Conservation (phyloP, 2,329 filamentous ascomycete species). For the Trichoderma sp. region DNA sequence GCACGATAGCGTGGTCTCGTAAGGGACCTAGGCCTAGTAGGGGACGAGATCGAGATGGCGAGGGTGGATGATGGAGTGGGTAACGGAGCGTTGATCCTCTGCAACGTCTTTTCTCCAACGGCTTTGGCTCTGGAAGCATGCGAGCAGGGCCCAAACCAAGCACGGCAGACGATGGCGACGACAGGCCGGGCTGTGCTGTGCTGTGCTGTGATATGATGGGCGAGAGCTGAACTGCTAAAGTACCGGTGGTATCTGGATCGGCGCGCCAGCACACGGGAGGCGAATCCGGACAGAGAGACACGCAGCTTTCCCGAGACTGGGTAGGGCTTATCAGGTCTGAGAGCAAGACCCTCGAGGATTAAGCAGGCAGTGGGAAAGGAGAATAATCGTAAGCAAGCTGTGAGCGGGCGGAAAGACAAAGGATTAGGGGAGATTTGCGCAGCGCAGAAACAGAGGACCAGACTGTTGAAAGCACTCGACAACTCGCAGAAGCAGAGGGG, state of each 20-base stretch:
- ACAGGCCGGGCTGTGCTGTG: neutral
- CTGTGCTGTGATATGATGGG: neutral
- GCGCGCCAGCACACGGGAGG: neutral
- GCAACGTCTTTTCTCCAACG: neutral
- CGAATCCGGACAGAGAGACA: neutral
- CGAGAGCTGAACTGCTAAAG: neutral
- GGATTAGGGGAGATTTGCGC: neutral
- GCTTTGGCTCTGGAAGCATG: conserved; percentile 3
- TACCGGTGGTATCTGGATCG: neutral
- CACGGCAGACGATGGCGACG: neutral
- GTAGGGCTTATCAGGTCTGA: neutral
- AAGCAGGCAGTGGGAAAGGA: neutral
- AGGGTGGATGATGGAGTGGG: conserved; percentile 15
- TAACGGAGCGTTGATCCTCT: conserved; percentile 17
- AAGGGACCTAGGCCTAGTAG: conserved; percentile 13
- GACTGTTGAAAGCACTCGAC: neutral
- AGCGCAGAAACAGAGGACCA: neutral
- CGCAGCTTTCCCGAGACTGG: neutral
- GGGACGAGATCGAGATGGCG: conserved; percentile 22
- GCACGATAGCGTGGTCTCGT: neutral
- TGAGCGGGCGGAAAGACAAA: neutral
- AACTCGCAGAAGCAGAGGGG: neutral
- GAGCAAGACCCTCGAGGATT: neutral
- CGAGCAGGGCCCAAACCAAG: neutral
- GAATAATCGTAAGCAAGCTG: neutral